These are phyloP conservation scores for Skeletonema tropicum DNA, from an alignment of 108 stramenopile species.

Conservation along the genomic window DNA sequence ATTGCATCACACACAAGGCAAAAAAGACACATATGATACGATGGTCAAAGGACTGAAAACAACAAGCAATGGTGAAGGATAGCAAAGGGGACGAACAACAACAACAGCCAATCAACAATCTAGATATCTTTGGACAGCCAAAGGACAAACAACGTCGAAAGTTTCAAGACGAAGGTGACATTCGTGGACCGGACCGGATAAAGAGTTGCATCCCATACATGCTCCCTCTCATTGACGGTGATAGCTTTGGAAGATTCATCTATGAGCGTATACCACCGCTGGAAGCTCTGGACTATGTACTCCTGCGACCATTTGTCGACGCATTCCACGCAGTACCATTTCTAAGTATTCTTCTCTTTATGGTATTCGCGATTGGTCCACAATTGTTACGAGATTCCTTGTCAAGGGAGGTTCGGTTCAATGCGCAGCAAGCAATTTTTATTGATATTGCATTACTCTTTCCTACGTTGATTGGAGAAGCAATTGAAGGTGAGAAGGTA, in stretches of 20 bases:
- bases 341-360: slow-evolving; percentile 64
- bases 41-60: slow-evolving; percentile 12
- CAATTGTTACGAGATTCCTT: slow-evolving; percentile 47
- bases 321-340: slow-evolving; percentile 60
- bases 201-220: slow-evolving; percentile 57
- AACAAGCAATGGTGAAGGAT: slow-evolving; percentile 10
- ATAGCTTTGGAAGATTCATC: slow-evolving; percentile 75
- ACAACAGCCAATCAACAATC: slow-evolving; percentile 23
- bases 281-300: slow-evolving; percentile 56
- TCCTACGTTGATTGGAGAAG: slow-evolving; percentile 66
- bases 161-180: slow-evolving; percentile 40
- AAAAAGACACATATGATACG: neutral
- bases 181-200: slow-evolving; percentile 40
- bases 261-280: slow-evolving; percentile 77
- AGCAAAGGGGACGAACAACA: slow-evolving; percentile 6
- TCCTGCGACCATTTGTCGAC: slow-evolving; percentile 63
- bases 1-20: neutral
- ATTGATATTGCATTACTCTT: slow-evolving; percentile 75
- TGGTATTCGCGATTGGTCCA: slow-evolving; percentile 64
- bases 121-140: slow-evolving; percentile 43
- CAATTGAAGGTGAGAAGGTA: slow-evolving; percentile 41
- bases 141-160: slow-evolving; percentile 18
- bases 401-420: slow-evolving; percentile 75
- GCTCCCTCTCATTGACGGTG: slow-evolving; percentile 56
- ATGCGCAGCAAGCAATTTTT: slow-evolving; percentile 83